phyloP scores from a whole-genome alignment of 257 asterid species.

The Solanum gandarillasii region DNA sequence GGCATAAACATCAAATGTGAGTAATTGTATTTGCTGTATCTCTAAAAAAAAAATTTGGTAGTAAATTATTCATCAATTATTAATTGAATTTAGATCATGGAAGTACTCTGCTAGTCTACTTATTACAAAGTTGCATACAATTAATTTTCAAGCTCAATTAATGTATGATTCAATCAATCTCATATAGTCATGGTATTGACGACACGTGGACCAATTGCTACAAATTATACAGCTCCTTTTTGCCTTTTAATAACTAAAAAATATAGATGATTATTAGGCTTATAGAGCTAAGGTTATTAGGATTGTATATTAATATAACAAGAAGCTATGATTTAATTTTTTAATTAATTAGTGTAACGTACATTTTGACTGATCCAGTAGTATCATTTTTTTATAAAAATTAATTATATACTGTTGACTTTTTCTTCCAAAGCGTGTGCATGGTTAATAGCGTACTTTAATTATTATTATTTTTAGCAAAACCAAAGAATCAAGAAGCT shows the following conservation, averaged over 20 bases:
- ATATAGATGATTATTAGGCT: neutral
- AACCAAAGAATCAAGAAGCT: slow-evolving; percentile 18
- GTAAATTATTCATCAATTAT: neutral
- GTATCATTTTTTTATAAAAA: neutral
- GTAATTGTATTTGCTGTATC: too few relatives aligned
- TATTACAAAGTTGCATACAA: neutral
- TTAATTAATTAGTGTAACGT: neutral
- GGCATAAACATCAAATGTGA: too few relatives aligned
- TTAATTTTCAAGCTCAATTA: neutral
- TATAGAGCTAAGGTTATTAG: neutral
- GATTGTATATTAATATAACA: neutral
- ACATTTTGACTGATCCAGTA: neutral
- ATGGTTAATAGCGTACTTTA: slow-evolving; percentile 2
- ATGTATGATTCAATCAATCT: neutral
- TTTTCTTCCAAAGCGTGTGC: slow-evolving; percentile 15
- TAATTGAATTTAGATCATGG: neutral
- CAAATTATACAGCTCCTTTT: neutral
- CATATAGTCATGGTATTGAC: neutral
- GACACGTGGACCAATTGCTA: neutral
- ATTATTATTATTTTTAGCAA: neutral
- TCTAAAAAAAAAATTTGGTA: too few relatives aligned
- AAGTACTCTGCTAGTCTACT: neutral
- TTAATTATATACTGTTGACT: slow-evolving; percentile 21
- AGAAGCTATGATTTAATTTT: neutral
- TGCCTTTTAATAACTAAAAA: neutral